Evolutionary conservation across 2,329 filamentous ascomycete genomes (phyloP), one percentile per base, ranked within the genome.

Genomic region (Fusarium sp.): DNA sequence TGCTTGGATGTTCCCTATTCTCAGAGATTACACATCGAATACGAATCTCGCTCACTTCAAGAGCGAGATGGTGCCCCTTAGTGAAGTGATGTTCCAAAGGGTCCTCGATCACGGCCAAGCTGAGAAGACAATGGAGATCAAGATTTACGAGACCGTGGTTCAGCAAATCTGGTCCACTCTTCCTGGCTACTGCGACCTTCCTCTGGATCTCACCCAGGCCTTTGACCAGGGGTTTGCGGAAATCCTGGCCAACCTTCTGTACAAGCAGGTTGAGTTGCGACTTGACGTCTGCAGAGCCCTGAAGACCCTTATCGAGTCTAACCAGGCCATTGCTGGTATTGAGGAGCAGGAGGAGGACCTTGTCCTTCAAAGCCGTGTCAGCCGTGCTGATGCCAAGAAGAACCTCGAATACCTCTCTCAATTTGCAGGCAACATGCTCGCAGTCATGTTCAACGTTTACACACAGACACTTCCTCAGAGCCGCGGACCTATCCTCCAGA

Each of bases 371-470:
- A 91, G 91, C 74, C 87, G 94, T 51, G 88, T 98, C 16, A 90
- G 91, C 6, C 94, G 91, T 77, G 87, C 84, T 6, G 85, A 89
- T 41, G 95, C 96, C 0, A 84, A 89, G 78, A 90, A 90, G 80
- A 98, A 98, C 77, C 82, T 98, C 41, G 83, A 89, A n/a, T 91
- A 97, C 77, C 84, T 99, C 14, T 89, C 93, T 18, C 83, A 84
- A 2, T 94, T 96, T 76, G 87, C 95, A 2, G 91, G 91, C 65
- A 98, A 98, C 75, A 88, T 99, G 81, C 88, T 99, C 43, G 94
- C 96, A 9, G 95, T 98, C 1, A 84, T 99, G n/a, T 98, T 99
- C 85, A 99, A 99, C 77, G 95, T 99, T 45, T 99, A 99, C 82
- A 97, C 93, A 69, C 93, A 98, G 79, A 99, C 96, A 1, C 85